Evolutionary conservation across 1,284 basidiomycete species (phyloP).

Genomic region (Tremellales sp.): DNA sequence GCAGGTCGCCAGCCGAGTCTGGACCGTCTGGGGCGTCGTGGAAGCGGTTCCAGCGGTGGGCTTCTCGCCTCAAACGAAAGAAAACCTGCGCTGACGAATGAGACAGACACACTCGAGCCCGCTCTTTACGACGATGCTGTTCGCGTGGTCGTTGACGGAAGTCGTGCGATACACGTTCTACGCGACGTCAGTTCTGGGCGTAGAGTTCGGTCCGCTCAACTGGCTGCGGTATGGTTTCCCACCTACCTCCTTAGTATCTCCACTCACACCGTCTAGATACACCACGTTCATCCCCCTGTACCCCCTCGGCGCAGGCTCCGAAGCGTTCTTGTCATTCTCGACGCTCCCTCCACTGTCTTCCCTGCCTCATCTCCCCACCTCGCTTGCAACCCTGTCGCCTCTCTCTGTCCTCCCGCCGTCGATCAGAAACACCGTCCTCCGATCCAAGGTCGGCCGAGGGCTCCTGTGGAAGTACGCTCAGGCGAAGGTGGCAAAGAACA

Average conservation of each 20-base stretch:
- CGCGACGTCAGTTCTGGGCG: conserved; percentile 62
- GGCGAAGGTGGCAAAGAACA: conserved; percentile 8
- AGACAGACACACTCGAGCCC: conserved; percentile 66
- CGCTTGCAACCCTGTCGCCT: conserved; percentile 20
- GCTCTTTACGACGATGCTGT: conserved; percentile 83
- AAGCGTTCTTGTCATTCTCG: conserved; percentile 77
- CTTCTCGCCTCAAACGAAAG: conserved; percentile 4
- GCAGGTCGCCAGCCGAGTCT: conserved; percentile 83
- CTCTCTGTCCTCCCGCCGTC: conserved; percentile 22
- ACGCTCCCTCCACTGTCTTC: conserved; percentile 62
- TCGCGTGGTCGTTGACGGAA: conserved; percentile 92
- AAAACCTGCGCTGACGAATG: neutral
- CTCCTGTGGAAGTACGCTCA: conserved; percentile 35
- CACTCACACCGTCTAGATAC: conserved; percentile 57
- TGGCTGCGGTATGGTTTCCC: conserved; percentile 46
- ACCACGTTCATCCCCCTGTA: conserved; percentile 91
- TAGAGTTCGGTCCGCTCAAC: conserved; percentile 45
- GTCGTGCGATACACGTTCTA: conserved; percentile 91
- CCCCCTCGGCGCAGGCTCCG: conserved; percentile 83
- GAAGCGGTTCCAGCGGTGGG: conserved; percentile 54
- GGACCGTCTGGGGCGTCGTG: conserved; percentile 81
- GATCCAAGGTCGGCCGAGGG: conserved; percentile 24
- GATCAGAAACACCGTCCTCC: conserved; percentile 23
- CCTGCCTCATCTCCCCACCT: conserved; percentile 29
- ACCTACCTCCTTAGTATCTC: neutral